Base-by-base conservation (phyloP, 768 basidiomycete species). In the Lactarius quietus region DNA sequence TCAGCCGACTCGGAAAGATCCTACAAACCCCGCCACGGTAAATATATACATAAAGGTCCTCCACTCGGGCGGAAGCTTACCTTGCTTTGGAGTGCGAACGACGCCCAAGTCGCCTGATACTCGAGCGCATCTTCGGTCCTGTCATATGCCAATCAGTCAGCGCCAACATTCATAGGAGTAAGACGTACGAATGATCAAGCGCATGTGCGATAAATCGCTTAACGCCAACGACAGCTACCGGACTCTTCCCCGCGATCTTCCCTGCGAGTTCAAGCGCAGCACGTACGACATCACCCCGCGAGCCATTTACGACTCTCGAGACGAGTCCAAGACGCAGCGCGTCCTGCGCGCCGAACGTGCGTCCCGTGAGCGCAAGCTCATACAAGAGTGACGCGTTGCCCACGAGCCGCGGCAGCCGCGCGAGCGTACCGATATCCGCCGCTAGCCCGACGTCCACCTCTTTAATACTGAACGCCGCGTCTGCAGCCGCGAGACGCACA, bases 401-500 rank as follows among this genome's bases (percentile, higher is more conserved):
- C 0, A 83, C 82, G 54, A 91, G 80, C 70, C 92, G 91, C 0
- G 90, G 92, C 7, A 95, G 78, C 58, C 87, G 86, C 1, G 93
- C 90, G 7, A 96, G 83, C 0, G 92, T 86, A 0, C 95, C 95
- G 45, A 95, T 86, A 72, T 95, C 94, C 0, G 94, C 88, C 3
- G 94, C 93, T 0, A 96, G 79, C 0, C 90, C 93, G 29, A 94
- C 82, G 71, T 94, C 90, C 3, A 93, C 87, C 80, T 95, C 92
- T 78, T 92, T 90, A 77, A 96, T 89, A 7, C 84, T 80, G 72
- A 95, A 92, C 2, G 72, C 72, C 0, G 84, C 72, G 67, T 88
- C 80, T 0, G 82, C 79, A 0, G 92, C 83, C 3, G 89, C 86
- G 66, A 85, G 87, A 0, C 94, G 83, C 12, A 97, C 82, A 73